Conservation (phyloP, 768 basidiomycete species). For the Leccinum longicurvipes region DNA sequence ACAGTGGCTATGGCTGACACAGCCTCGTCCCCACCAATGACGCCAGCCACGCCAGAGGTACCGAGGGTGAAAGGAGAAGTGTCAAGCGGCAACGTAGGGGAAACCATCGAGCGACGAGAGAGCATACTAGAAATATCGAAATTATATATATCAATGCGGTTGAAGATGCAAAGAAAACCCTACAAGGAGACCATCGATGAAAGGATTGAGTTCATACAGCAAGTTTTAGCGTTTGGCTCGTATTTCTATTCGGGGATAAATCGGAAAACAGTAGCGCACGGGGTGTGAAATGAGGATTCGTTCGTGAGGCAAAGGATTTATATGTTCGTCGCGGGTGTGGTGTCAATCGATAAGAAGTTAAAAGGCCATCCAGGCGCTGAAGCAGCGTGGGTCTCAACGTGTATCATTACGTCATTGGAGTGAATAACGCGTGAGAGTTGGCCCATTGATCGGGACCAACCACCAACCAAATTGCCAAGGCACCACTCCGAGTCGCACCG, state of each 20-base stretch:
- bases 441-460: no score
- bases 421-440: no score
- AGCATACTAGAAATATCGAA: slow-evolving; percentile 14
- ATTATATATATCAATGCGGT: slow-evolving; percentile 21
- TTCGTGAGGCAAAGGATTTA: background rate
- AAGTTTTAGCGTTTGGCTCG: background rate
- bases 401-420: no score
- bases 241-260: slow-evolving; percentile 5
- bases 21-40: slow-evolving; percentile 38
- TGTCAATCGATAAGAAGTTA: no score
- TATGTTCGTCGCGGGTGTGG: background rate
- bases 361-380: no score
- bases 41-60: slow-evolving; percentile 34
- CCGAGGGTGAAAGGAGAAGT: slow-evolving; percentile 26
- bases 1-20: slow-evolving; percentile 38
- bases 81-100: slow-evolving; percentile 12
- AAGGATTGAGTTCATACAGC: background rate
- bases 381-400: no score
- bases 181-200: slow-evolving; percentile 6
- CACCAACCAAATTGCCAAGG: background rate
- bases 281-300: background rate
- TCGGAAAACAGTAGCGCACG: background rate
- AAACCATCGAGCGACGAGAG: slow-evolving; percentile 13
- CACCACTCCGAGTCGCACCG: background rate
- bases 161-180: background rate